Percentiles rank a stretch among this genome's conserved stretches.
phyloP scores from a whole-genome alignment of 345 rosid species.

The Populus nigra region DNA sequence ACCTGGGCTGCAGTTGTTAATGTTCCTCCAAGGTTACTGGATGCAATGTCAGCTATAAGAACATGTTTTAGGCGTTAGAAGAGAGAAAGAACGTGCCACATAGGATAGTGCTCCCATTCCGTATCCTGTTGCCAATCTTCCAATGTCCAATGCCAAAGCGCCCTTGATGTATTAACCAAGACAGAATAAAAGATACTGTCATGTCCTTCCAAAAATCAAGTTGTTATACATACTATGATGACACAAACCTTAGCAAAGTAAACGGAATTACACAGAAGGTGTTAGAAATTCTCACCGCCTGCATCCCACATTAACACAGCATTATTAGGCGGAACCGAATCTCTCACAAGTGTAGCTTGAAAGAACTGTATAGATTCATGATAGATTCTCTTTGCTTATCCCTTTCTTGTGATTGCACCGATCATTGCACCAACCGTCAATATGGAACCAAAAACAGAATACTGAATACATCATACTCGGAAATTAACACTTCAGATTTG shows the following conservation, averaged over 20 bases:
- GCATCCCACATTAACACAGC: conserved; percentile 19
- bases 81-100: conserved; percentile 43
- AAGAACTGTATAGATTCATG: not conserved
- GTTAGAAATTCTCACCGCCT: conserved; percentile 76
- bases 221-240: not conserved
- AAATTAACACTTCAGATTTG: conserved; percentile 7
- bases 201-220: not conserved
- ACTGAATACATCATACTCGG: conserved; percentile 39
- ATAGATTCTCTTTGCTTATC: conserved; percentile 38
- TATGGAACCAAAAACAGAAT: conserved; percentile 80
- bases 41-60: conserved; percentile 84
- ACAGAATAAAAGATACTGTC: not conserved
- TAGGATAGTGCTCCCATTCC: conserved; percentile 84
- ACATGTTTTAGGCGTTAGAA: conserved; percentile 40
- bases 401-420: conserved; percentile 88
- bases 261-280: conserved; percentile 61
- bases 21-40: conserved; percentile 78
- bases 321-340: conserved; percentile 7
- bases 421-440: conserved; percentile 92
- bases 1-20: conserved; percentile 82
- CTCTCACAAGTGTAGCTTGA: not conserved
- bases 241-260: conserved; percentile 71
- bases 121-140: conserved; percentile 78
- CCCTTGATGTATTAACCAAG: conserved; percentile 43
- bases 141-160: conserved; percentile 55